Evolutionary conservation across 2,329 filamentous ascomycete genomes (phyloP).

Genomic region (Cadophora sp.): DNA sequence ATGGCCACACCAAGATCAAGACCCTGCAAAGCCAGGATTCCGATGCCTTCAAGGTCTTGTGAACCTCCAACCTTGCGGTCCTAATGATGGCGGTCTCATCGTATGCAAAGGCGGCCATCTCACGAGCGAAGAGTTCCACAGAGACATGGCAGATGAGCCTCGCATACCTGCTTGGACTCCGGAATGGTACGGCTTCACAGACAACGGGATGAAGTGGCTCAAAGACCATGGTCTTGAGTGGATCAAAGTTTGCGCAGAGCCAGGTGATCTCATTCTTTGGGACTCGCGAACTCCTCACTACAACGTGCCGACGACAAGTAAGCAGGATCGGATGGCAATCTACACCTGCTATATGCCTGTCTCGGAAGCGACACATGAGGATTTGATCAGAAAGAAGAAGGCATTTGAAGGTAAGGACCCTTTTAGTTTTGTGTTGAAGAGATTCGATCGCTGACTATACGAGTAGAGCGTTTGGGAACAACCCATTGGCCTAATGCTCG

Average conservation of each 20-base stretch:
- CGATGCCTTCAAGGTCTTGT: conserved; percentile 54
- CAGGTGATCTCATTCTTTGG: conserved; percentile 54
- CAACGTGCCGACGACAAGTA: conserved; percentile 41
- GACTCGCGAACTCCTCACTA: conserved; percentile 57
- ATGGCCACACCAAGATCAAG: conserved; percentile 52
- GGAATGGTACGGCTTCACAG: conserved; percentile 23
- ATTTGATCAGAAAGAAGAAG: conserved; percentile 50
- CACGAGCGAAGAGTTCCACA: conserved; percentile 43
- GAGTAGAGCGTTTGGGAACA: conserved; percentile 43
- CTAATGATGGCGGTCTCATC: conserved; percentile 46
- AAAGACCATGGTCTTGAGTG: conserved; percentile 48
- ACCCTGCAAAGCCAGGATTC: conserved; percentile 49
- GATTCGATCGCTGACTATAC: not conserved
- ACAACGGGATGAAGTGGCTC: conserved; percentile 51
- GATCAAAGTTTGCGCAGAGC: conserved; percentile 50
- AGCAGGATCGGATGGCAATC: conserved; percentile 29
- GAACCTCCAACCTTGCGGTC: conserved; percentile 47
- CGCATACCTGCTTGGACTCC: conserved; percentile 19
- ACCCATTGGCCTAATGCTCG: conserved; percentile 52
- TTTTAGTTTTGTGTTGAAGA: not conserved
- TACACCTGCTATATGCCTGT: conserved; percentile 54
- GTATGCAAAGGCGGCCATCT: conserved; percentile 43
- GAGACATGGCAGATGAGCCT: conserved; percentile 4
- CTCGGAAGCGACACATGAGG: conserved; percentile 49
- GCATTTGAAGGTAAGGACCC: conserved; percentile 48